Evolutionary conservation across 2,329 filamentous ascomycete genomes (phyloP).

Genomic region (Fusarium lyarnte): DNA sequence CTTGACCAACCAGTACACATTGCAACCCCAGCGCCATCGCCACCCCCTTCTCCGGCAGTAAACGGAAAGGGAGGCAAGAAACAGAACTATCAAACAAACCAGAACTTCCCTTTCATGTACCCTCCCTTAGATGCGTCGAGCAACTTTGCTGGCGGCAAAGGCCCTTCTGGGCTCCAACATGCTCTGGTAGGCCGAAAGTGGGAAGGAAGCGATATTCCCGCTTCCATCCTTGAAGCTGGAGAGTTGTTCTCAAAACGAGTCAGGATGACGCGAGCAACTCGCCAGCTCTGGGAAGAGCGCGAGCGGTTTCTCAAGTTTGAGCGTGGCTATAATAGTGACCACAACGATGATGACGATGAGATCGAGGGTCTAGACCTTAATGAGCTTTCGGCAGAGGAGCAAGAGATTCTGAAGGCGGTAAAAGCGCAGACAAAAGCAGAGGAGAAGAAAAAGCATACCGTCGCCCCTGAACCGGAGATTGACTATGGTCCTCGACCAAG

Average conservation of each 20-base stretch:
- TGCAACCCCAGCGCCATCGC: constrained; percentile 95
- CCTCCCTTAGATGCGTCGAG: constrained; percentile 89
- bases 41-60: constrained; percentile 86
- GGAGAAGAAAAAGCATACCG: constrained; percentile 35
- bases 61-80: constrained; percentile 97
- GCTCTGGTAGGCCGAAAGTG: constrained; percentile 82
- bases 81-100: constrained; percentile 99
- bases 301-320: constrained; percentile 93
- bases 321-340: constrained; percentile 78
- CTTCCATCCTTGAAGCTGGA: constrained; percentile 94
- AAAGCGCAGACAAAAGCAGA: constrained; percentile 48
- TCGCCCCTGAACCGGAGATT: constrained; percentile 42
- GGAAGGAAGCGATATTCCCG: constrained; percentile 94
- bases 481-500: constrained; percentile 60
- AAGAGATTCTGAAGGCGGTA: constrained; percentile 53
- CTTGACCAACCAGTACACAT: constrained; percentile 97
- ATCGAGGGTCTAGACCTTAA: constrained; percentile 59
- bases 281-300: constrained; percentile 93
- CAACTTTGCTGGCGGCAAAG: constrained; percentile 91
- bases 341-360: constrained; percentile 55
- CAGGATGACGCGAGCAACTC: constrained; percentile 88
- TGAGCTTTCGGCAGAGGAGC: constrained; percentile 55
- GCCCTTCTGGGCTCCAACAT: constrained; percentile 81
- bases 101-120: constrained; percentile 98
- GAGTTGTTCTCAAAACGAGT: constrained; percentile 90